Evolutionary conservation across 768 basidiomycete genomes (phyloP), one percentile per base, ranked within the genome.

Genomic region (Amanita subjunquillea): DNA sequence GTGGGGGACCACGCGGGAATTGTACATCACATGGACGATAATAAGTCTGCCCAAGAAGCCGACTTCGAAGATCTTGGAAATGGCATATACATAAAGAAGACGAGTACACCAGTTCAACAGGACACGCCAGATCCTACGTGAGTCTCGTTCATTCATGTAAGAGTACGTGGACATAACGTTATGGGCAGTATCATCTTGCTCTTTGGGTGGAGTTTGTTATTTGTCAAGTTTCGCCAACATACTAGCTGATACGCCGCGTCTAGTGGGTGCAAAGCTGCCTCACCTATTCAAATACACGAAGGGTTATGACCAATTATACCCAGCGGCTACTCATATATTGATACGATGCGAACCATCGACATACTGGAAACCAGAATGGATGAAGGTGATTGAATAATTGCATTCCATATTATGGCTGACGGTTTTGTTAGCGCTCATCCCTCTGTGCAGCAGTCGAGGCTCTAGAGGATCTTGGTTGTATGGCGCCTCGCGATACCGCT

Each of bases 221-320:
- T 6, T 10, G 50, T 29, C 13, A 17, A 1, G 20, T 25, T 30
- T 9, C 4, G n/a, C 17, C 3, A 20, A 50, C 8, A 9, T 23
- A 15, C 22, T 15, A 2, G 50, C 30, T 30, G 51, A 50, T 15
- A 15, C 1, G 12, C 41, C 20, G 9, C 15, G 23, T 8, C 27
- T 50, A 72, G 76, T 76, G 70, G 72, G 72, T n/a, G 77, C 75
- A 4, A 62, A 66, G 46, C 61, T 75, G 4, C 56, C 70, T 2
- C 75, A 75, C 63, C 57, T 79, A 7, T 60, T 66, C 53, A 79
- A 79, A 51, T 79, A 79, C 55, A 67, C 68, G 7, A 60, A 63
- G 32, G 59, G 60, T 1, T 74, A 78, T 52, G 59, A 62, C 15
- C 62, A 72, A 52, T 55, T 73, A 2, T 77, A 75, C 55, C 75